Base-by-base conservation (phyloP, 78 protist genomes). In the Parvularia atlantis region DNA sequence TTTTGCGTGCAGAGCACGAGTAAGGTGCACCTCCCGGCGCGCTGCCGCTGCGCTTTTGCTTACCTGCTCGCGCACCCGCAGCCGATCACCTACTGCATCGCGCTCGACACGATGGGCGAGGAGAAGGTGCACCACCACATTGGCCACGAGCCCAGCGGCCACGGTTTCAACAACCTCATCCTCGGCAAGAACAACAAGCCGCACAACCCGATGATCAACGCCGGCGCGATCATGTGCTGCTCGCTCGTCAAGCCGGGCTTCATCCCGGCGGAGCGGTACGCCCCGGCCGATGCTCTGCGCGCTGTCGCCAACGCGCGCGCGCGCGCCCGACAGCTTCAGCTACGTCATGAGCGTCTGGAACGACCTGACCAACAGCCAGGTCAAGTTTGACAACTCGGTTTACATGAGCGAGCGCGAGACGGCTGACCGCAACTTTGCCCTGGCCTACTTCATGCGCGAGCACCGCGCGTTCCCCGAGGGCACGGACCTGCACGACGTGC, bases 161-260 rank as follows among this genome's bases (percentile, higher is more conserved):
- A 3, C 16, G 36, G n/a, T 10, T 78, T 80, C 71, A 81, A 80
- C 53, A 60, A 6, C 31, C 30, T 79, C 48, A 28, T 57, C 5
- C 65, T 84, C n/a, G 64, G 73, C 61, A 22, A 16, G 30, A 14
- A 22, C 20, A 40, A 37, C 35, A 6, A 17, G 26, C 89, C 89
- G 41, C 76, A 76, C 75, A 85, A 85, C 43, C 87, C 89, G 46
- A 13, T 74, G 53, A 70, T 68, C 57, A 85, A 85, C 80, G 31
- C 84, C 13, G 89, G 89, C 7, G 89, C 89, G n/a, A 76, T 81
- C 62, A 54, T 76, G 48, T 0, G 50, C 17, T 59, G 66, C 68
- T 50, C 76, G 13, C 22, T 83, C 28, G 10, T 83, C 40, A 4
- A 67, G 26, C 60, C 50, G 9, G 67, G 40, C 28, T n/a, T n/a